Percentiles rank a stretch among this genome's conserved stretches.
Evolutionary conservation across 164 flowering plant genomes (phyloP).

Genomic region (Annona cherimola): DNA sequence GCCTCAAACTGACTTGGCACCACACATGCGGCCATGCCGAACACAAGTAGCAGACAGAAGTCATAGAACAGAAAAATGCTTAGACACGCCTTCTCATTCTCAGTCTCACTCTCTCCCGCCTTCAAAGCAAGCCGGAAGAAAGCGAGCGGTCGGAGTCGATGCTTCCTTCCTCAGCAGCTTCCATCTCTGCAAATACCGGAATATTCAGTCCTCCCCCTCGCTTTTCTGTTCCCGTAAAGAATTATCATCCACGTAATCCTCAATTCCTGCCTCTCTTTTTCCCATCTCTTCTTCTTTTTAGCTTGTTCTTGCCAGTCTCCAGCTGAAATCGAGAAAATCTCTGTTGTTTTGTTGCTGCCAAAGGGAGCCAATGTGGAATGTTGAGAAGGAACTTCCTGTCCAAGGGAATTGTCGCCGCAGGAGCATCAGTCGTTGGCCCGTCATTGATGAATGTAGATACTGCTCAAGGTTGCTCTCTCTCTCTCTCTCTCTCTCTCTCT

Average conservation of each 20-base stretch:
- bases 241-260: background rate
- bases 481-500: background rate
- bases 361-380: constrained; percentile 53
- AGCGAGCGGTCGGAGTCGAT: background rate
- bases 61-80: background rate
- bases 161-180: background rate
- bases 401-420: constrained; percentile 60
- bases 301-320: constrained; percentile 7
- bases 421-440: constrained; percentile 48
- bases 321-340: background rate
- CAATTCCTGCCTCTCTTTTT: background rate
- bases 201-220: background rate
- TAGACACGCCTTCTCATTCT: background rate
- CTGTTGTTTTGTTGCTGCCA: background rate
- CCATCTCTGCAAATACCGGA: background rate
- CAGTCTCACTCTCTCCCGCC: background rate
- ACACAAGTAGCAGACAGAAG: background rate
- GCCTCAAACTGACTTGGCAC: constrained; percentile 10
- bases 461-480: constrained; percentile 36
- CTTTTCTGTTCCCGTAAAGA: background rate
- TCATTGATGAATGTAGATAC: constrained; percentile 38
- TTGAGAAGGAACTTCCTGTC: constrained; percentile 60
- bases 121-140: background rate
- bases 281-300: background rate
- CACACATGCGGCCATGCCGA: constrained; percentile 8